phyloP scores from a whole-genome alignment of 129 eudicot species.

The Rutidosis leptorrhynchoides region DNA sequence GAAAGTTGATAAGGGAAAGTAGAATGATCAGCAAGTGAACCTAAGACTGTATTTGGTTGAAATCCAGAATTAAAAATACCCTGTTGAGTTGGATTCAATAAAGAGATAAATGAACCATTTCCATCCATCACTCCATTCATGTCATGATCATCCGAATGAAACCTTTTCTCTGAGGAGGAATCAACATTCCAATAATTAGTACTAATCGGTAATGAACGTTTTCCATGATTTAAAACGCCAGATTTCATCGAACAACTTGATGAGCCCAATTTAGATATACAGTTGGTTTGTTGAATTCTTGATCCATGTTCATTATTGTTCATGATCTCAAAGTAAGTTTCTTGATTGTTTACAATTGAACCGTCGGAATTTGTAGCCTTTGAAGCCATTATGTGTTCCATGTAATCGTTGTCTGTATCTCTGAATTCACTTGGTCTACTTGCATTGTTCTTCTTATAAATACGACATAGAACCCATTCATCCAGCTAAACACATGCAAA shows the following conservation, averaged over 20 bases:
- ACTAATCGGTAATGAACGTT: slow-evolving; percentile 26
- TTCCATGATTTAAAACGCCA: slow-evolving; percentile 24
- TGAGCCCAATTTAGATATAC: slow-evolving; percentile 26
- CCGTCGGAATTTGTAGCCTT: slow-evolving; percentile 27
- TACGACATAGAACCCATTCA: slow-evolving; percentile 43
- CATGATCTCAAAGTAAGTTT: slow-evolving; percentile 37
- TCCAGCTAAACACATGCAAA: slow-evolving; percentile 25
- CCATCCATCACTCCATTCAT: slow-evolving; percentile 39
- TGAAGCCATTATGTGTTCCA: slow-evolving; percentile 26
- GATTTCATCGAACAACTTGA: slow-evolving; percentile 34
- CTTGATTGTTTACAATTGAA: slow-evolving; percentile 24
- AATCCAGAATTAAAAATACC: slow-evolving; percentile 24
- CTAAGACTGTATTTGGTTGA: slow-evolving; percentile 34
- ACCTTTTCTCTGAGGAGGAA: slow-evolving; percentile 37
- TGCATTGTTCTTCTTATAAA: slow-evolving; percentile 33
- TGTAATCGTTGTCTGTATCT: slow-evolving; percentile 26
- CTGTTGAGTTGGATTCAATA: slow-evolving; percentile 35
- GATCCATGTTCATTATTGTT: slow-evolving; percentile 34
- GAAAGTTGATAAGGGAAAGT: slow-evolving; percentile 37
- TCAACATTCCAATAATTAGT: slow-evolving; percentile 36
- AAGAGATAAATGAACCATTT: slow-evolving; percentile 40
- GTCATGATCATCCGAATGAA: slow-evolving; percentile 32
- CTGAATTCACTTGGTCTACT: slow-evolving; percentile 32
- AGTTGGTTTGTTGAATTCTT: slow-evolving; percentile 30
- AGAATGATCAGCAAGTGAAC: slow-evolving; percentile 32